Base-by-base conservation (phyloP, 208 protist species). In the Leishmania turanica region DNA sequence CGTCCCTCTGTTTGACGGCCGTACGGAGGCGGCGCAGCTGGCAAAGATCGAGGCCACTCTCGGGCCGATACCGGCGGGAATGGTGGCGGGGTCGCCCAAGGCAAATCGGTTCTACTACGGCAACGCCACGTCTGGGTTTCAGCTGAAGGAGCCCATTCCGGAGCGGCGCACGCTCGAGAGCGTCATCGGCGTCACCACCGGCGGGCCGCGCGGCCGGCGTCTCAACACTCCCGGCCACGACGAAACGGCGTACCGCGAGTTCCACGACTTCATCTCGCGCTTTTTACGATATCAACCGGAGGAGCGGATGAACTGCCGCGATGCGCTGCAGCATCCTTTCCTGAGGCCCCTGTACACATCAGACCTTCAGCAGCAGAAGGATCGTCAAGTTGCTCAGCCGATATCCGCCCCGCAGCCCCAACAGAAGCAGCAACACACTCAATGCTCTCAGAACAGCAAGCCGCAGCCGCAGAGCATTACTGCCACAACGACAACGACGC, bases 21-120 rank as follows among this genome's bases (percentile, higher is more conserved):
- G 92, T 60, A 97, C 97, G 51, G 99, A 99, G 88, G 83, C 84
- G 5, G 98, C 99, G 37, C 99, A 99, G 87, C 80, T 99, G 27
- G 84, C 87, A 11, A 96, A 97, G 78, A 99, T 99, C 60, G 89
- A 94, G 66, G 93, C 96, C 31, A 90, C 88, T 64, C 80, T 98
- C 11, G 95, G 95, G 0, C 91, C 93, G 0, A 40, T 96, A 1
- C 95, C 92, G 19, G 79, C 60, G 0, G 86, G 86, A 40, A 96
- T 97, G 94, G 60, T 96, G 42, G 87, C 85, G 19, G 74, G 71
- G 9, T 95, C 91, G 15, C 82, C 87, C 34, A 94, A 94, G 68
- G 74, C 81, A 8, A 75, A 73, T 27, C 90, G 91, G 40, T 96
- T 95, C 77, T 97, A 95, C 77, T 87, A 85, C 53, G 79, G 73